phyloP scores from a whole-genome alignment of 2,329 filamentous ascomycete genomes.

The Setomelanomma holmii region DNA sequence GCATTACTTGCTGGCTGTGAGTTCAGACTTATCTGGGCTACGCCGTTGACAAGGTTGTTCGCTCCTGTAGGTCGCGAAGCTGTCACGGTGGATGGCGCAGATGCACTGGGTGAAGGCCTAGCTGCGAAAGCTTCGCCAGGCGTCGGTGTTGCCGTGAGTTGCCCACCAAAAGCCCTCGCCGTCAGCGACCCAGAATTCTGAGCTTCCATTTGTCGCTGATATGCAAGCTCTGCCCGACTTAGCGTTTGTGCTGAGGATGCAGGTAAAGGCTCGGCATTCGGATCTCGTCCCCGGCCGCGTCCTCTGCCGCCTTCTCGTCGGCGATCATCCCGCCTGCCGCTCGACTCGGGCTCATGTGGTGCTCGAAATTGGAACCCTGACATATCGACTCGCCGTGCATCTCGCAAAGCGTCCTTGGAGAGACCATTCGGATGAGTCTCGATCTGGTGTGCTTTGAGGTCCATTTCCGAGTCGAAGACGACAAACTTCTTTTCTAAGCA shows the following conservation, averaged over 20 bases:
- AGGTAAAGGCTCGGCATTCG: conserved; percentile 81
- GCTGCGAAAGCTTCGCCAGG: conserved; percentile 54
- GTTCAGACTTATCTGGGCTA: conserved; percentile 44
- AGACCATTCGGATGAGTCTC: conserved; percentile 79
- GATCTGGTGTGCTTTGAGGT: conserved; percentile 91
- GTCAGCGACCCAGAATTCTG: conserved; percentile 84
- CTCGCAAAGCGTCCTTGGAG: conserved; percentile 82
- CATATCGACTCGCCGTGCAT: conserved; percentile 85
- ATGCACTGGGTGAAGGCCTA: conserved; percentile 52
- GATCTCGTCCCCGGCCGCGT: conserved; percentile 77
- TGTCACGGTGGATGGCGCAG: conserved; percentile 49
- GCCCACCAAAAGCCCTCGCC: conserved; percentile 82
- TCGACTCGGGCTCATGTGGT: conserved; percentile 70
- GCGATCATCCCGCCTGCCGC: conserved; percentile 54
- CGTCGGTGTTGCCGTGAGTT: conserved; percentile 68
- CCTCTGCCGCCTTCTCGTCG: conserved; percentile 56
- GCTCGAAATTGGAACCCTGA: conserved; percentile 81
- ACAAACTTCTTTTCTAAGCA: conserved; percentile 98
- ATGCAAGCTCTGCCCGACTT: conserved; percentile 85
- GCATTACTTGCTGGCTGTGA: conserved; percentile 19
- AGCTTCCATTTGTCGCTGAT: conserved; percentile 89
- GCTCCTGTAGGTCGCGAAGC: conserved; percentile 41
- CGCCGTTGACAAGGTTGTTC: conserved; percentile 25
- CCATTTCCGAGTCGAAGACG: conserved; percentile 93
- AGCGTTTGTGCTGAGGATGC: conserved; percentile 79